Percentiles rank a stretch among this genome's conserved stretches.
These are phyloP conservation scores for Paramecium pentaurelia DNA, from an alignment of 73 alveolate species.

Conservation along the genomic window DNA sequence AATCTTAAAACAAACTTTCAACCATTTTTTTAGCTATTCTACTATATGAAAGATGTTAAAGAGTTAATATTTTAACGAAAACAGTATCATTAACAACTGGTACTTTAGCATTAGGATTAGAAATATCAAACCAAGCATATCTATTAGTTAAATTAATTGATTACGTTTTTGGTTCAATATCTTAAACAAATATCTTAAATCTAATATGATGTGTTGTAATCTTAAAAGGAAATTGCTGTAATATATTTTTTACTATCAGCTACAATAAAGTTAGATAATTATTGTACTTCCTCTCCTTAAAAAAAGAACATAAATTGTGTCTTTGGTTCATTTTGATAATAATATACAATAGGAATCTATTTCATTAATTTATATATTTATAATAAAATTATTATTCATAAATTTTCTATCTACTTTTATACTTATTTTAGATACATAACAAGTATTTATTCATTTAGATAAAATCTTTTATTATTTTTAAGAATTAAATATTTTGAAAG, in stretches of 20 bases:
- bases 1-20: background rate
- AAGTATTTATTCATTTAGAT: no score
- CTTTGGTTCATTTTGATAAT: background rate
- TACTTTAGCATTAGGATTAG: background rate
- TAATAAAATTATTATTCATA: background rate
- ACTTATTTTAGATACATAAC: no score
- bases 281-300: background rate
- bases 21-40: background rate
- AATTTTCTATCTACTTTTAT: background rate
- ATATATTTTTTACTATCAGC: background rate
- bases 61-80: background rate
- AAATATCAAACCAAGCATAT: slow-evolving; percentile 41
- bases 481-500: no score
- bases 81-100: slow-evolving; percentile 2
- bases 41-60: background rate
- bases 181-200: background rate
- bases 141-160: background rate
- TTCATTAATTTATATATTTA: background rate
- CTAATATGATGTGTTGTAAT: background rate
- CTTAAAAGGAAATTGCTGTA: background rate
- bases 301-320: background rate
- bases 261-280: background rate
- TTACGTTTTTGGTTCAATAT: background rate
- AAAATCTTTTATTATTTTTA: no score
- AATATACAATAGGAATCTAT: slow-evolving; percentile 7